phyloP scores from a whole-genome alignment of 352 stramenopile genomes.

The Globisporangium abappressorium region DNA sequence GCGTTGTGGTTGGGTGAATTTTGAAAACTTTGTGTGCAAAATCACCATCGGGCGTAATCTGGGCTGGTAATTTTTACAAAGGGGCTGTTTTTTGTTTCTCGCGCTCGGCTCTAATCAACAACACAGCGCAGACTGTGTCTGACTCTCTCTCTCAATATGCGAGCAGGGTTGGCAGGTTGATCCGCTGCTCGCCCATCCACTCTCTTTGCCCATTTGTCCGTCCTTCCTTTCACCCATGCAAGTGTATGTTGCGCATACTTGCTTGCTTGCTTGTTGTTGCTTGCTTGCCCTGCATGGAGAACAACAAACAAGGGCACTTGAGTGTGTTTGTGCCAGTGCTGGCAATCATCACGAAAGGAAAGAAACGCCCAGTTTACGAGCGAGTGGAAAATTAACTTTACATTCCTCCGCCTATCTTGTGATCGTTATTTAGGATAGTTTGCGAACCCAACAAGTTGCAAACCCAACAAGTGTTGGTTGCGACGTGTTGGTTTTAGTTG shows the following conservation, averaged over 20 bases:
- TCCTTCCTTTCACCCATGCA: neutral
- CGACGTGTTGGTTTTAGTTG: neutral
- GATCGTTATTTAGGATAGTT: neutral
- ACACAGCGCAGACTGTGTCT: neutral
- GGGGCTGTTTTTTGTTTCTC: conserved; percentile 1
- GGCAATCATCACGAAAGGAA: neutral
- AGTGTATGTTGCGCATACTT: neutral
- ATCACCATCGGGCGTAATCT: neutral
- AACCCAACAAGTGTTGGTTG: neutral
- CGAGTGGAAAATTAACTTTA: neutral
- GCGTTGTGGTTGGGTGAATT: neutral
- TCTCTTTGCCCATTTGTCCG: neutral
- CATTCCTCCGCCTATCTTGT: neutral
- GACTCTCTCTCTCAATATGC: neutral
- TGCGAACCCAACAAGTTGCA: neutral
- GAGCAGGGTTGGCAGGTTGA: neutral
- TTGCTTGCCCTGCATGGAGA: neutral
- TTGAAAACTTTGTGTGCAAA: neutral
- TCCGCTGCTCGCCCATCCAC: neutral
- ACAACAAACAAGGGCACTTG: neutral
- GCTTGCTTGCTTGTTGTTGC: neutral
- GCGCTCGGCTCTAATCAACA: neutral
- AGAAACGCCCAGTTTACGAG: neutral
- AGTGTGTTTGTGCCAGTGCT: neutral
- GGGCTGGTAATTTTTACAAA: neutral